Base-by-base conservation (phyloP, 495 filamentous ascomycete species). In the Pseudevernia furfuracea region DNA sequence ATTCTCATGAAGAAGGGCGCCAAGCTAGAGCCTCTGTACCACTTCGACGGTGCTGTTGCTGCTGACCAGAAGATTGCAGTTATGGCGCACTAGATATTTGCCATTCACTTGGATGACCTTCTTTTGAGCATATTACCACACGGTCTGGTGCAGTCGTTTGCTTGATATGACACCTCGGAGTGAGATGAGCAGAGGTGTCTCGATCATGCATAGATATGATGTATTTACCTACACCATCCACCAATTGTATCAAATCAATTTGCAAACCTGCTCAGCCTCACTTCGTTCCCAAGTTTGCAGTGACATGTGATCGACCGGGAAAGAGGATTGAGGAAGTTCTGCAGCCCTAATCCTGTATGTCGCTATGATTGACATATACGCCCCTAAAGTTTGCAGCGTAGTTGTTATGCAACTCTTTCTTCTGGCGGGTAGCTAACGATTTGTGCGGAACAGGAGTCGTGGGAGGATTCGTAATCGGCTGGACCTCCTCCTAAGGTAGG, bases 21-120 rank as follows among this genome's bases (percentile, higher is more conserved):
- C 2, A 69, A 69, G 62, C 73, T 88, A 37, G 77, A 82, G 73
- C 85, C 85, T 53, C 79, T 92, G 36, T 92, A 92, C 73, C 77
- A 81, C 44, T 85, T 86, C 58, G 84, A 84, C 23, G 63, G 63
- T 59, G 52, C 63, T 6, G 59, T 65, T 44, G 66, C 66, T 49
- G 63, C 62, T 38, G 60, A 68, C 44, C 66, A 68, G 62, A 62
- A 49, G 58, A 56, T 62, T 44, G 66, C 67, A 19, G 44, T 66
- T 52, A 17, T 65, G 52, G 52, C 57, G 62, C 43, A 46, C 37
- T 55, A 66, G 44, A 55, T 19, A 21, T 32, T 55, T 55, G 52
- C 21, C 17, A 30, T 55, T 34, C 5, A 21, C 4, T 4, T 4
- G 52, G 14, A 17, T 34, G 4, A 5, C 32, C 7, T 34, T 55